Conservation (phyloP, 2,329 filamentous ascomycete species). For the Xylaria sp. region DNA sequence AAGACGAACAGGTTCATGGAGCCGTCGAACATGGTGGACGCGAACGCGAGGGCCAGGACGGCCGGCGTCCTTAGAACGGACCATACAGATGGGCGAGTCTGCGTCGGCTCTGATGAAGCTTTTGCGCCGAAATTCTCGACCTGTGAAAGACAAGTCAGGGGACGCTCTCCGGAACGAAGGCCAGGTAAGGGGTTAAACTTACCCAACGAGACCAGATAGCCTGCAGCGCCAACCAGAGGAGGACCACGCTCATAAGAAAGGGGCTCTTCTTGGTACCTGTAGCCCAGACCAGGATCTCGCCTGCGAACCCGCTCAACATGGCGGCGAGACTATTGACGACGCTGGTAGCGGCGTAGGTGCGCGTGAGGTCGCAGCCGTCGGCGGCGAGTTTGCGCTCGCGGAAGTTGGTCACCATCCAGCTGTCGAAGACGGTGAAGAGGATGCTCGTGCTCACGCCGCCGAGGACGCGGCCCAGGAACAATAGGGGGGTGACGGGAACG, state of each 20-base stretch:
- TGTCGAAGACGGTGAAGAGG: slow-evolving; percentile 67
- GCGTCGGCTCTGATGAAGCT: slow-evolving; percentile 15
- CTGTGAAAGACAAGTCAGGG: slow-evolving; percentile 24
- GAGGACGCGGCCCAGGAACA: slow-evolving; percentile 64
- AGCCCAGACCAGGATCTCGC: slow-evolving; percentile 60
- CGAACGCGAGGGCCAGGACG: slow-evolving; percentile 61
- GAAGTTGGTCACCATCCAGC: slow-evolving; percentile 70
- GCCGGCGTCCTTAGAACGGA: slow-evolving; percentile 54
- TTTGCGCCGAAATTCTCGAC: slow-evolving; percentile 44
- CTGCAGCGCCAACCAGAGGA: slow-evolving; percentile 56
- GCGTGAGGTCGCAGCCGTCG: slow-evolving; percentile 46
- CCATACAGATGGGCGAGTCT: slow-evolving; percentile 31
- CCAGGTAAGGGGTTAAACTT: slow-evolving; percentile 37
- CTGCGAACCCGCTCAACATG: slow-evolving; percentile 62
- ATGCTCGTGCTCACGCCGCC: slow-evolving; percentile 67
- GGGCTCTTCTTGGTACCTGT: slow-evolving; percentile 62
- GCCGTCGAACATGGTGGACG: slow-evolving; percentile 68
- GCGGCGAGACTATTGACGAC: slow-evolving; percentile 65
- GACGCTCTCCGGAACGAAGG: background rate
- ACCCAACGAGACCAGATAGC: slow-evolving; percentile 61
- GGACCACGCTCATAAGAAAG: slow-evolving; percentile 58
- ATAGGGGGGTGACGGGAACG: slow-evolving; percentile 50
- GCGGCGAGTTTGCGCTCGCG: slow-evolving; percentile 55
- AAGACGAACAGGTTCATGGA: slow-evolving; percentile 72
- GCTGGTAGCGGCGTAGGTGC: slow-evolving; percentile 63